Percentiles rank a stretch among this genome's conserved stretches.
These are phyloP conservation scores for Massospora cicadina DNA, from an alignment of 371 early-diverging fungal genomes.

Conservation along the genomic window DNA sequence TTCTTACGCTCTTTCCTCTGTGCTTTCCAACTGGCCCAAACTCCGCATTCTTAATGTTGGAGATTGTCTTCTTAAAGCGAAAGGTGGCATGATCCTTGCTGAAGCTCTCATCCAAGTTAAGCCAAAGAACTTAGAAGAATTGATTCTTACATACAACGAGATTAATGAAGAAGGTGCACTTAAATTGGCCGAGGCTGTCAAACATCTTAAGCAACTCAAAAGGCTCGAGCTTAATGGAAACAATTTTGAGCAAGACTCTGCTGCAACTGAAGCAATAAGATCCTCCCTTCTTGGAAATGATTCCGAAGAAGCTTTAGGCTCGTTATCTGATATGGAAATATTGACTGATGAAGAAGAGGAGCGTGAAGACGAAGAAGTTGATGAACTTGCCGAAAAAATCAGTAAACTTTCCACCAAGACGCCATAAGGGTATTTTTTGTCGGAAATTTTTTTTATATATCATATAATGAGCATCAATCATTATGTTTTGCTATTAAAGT, in stretches of 20 bases:
- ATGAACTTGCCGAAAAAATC: conserved; percentile 17
- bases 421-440: too few species aligned
- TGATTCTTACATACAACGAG: conserved; percentile 77
- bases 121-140: conserved; percentile 34
- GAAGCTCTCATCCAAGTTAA: conserved; percentile 34
- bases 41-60: conserved; percentile 66
- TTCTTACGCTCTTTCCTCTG: conserved; percentile 56
- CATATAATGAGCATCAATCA: too few species aligned
- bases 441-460: too few species aligned
- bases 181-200: conserved; percentile 43
- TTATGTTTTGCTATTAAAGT: too few species aligned
- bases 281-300: conserved; percentile 47
- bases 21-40: conserved; percentile 57
- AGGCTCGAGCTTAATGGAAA: conserved; percentile 84
- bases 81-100: conserved; percentile 45
- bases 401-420: neutral
- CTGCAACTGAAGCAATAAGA: conserved; percentile 40
- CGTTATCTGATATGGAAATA: conserved; percentile 90
- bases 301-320: conserved; percentile 66
- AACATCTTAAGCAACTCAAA: conserved; percentile 34
- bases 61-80: conserved; percentile 71
- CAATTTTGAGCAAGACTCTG: conserved; percentile 52
- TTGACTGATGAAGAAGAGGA: conserved; percentile 45
- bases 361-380: conserved; percentile 20
- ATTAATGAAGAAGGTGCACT: conserved; percentile 53